A percentile compares a stretch with the other conserved stretches of the same genome.
These are phyloP conservation scores for Rhododendron ferrugineum DNA, from an alignment of 148 eudicot genomes.

Conservation along the genomic window DNA sequence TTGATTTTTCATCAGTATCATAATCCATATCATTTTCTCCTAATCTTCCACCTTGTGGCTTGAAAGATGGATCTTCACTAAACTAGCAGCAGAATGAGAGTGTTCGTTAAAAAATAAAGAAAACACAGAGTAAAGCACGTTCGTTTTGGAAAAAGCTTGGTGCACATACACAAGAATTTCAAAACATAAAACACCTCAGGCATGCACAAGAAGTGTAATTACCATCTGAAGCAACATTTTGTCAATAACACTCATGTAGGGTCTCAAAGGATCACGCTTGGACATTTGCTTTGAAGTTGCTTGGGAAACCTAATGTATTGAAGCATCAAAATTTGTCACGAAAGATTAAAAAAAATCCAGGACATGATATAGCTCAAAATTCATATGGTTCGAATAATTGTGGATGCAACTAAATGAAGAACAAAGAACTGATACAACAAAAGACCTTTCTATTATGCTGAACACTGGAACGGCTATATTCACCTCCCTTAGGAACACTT, in stretches of 20 bases:
- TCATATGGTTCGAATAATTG: not conserved
- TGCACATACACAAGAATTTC: not conserved
- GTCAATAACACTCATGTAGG: constrained; percentile 82
- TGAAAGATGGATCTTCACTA: constrained; percentile 80
- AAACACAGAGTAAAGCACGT: not conserved
- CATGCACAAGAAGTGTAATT: constrained; percentile 14
- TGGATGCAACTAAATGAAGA: not conserved
- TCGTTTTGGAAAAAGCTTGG: not conserved
- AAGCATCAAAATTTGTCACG: not conserved
- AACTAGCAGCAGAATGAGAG: constrained; percentile 34
- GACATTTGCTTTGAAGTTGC: constrained; percentile 98
- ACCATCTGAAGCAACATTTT: constrained; percentile 85
- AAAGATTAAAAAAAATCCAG: not conserved
- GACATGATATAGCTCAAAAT: not conserved
- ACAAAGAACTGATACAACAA: not conserved
- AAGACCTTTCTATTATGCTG: not conserved
- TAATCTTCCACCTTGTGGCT: constrained; percentile 91
- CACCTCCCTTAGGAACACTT: not conserved
- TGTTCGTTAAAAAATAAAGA: not conserved
- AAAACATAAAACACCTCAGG: not conserved
- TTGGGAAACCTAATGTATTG: constrained; percentile 73
- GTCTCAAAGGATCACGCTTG: constrained; percentile 88
- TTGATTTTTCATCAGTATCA: constrained; percentile 84
- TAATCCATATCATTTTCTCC: constrained; percentile 98
- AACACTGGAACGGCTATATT: not conserved